Evolutionary conservation across 768 basidiomycete genomes (phyloP), one percentile per base, ranked within the genome.

Genomic region (Lactifluus echinatus): DNA sequence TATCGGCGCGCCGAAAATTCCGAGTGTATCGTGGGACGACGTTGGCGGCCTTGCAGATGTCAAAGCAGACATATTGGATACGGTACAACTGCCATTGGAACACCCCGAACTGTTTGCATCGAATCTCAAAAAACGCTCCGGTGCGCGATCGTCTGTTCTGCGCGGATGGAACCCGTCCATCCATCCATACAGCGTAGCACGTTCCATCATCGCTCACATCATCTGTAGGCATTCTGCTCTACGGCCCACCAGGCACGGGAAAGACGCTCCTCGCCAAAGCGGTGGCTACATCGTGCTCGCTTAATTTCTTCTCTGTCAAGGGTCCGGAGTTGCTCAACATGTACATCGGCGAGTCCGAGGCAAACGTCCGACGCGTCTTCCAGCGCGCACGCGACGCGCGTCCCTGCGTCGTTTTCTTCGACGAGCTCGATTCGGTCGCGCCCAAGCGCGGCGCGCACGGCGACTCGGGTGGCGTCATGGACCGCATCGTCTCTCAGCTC

Each of bases 281-380:
- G 11, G 93, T 97, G 39, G 94, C 94, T 23, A 96, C 93, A 0
- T 91, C 92, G 2, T 96, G 89, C 68, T 87, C 92, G 24, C 78
- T 96, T 63, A 96, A 96, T 69, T 96, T 97, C 71, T 87, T 97
- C 73, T 94, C 92, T n/a, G 83, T 96, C 65, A 96, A 97, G 69
- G 94, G 94, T 0, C 94, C 94, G 3, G 94, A 97, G 66, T 73
- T 97, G 36, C 80, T 96, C 50, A 95, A 95, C 72, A 97, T 97
- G 94, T 97, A 95, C 71, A 95, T 97, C 65, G 94, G 94, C 57
- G 94, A 96, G 71, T 94, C 92, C 11, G 94, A 97, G 70, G 96
- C 97, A 59, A 99, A 98, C 70, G 94, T 99, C 39, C 82, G 96
- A 14, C 77, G 85, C 15, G 84, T 97, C 1, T 97, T 97, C 69